Evolutionary conservation across 768 basidiomycete species (phyloP).

Genomic region (Tephrocybe sp.): DNA sequence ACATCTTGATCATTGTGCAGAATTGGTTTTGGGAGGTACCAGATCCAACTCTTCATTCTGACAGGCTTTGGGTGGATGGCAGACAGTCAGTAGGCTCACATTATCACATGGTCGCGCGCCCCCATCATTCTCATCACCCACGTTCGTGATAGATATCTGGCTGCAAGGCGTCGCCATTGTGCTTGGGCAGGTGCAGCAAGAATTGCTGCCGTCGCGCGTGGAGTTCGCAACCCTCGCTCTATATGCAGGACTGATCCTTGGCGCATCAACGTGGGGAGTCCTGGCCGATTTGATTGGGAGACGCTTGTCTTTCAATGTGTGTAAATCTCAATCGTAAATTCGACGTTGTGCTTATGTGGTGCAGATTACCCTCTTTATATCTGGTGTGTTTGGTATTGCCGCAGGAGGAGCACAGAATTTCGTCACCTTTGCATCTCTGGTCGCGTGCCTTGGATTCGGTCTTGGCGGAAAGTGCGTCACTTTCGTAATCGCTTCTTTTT

Average conservation of each 20-base stretch:
- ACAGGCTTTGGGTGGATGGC: constrained; percentile 47
- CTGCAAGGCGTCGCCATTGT: constrained; percentile 46
- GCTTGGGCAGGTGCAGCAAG: constrained; percentile 38
- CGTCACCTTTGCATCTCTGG: constrained; percentile 39
- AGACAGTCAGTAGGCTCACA: constrained; percentile 34
- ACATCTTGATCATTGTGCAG: not conserved
- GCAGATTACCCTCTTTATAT: constrained; percentile 28
- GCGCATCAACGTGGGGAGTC: constrained; percentile 46
- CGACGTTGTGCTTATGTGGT: not conserved
- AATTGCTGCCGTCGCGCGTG: constrained; percentile 38
- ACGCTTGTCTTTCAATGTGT: constrained; percentile 39
- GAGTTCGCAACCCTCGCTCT: constrained; percentile 45
- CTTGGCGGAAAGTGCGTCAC: constrained; percentile 45
- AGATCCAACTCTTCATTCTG: constrained; percentile 42
- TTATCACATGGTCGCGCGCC: not conserved
- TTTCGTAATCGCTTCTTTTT: not conserved
- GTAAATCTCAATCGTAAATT: constrained; percentile 1
- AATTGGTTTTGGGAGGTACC: constrained; percentile 43
- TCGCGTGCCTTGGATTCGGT: constrained; percentile 46
- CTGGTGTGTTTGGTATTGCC: constrained; percentile 48
- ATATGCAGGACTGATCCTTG: constrained; percentile 44
- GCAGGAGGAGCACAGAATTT: constrained; percentile 47
- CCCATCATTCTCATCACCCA: not conserved
- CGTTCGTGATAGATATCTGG: constrained; percentile 34
- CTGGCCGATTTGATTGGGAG: constrained; percentile 48